phyloP scores from a whole-genome alignment of 805 yeast species.

The Kregervanrija delftensis region DNA sequence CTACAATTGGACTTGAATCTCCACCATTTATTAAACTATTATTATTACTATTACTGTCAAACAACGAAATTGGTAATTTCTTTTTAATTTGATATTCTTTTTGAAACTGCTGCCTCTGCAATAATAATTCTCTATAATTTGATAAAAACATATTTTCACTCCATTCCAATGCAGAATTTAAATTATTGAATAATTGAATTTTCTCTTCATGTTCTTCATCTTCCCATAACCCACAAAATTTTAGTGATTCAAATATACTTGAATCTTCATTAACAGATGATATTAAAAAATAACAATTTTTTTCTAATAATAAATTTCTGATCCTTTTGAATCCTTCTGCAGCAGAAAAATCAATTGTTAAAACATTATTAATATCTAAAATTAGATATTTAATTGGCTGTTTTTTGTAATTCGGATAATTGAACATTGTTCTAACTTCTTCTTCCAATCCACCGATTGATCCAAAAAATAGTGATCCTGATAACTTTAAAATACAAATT shows the following conservation, averaged over 20 bases:
- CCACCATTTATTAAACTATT: not conserved
- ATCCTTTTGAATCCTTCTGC: conserved; percentile 92
- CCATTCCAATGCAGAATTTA: conserved; percentile 92
- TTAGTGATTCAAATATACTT: conserved; percentile 59
- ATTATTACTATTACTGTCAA: conserved; percentile 3
- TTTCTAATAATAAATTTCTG: conserved; percentile 66
- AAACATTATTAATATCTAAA: conserved; percentile 78
- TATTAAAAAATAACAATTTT: conserved; percentile 63
- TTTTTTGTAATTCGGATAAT: conserved; percentile 38
- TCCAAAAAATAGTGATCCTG: conserved; percentile 90
- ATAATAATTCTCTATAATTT: conserved; percentile 39
- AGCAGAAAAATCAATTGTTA: conserved; percentile 84
- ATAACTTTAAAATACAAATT: conserved; percentile 77
- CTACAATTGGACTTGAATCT: conserved; percentile 19
- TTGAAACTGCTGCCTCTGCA: conserved; percentile 1
- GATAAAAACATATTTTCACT: conserved; percentile 86
- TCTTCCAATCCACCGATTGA: conserved; percentile 89
- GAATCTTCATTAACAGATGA: conserved; percentile 70
- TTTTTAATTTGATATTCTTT: conserved; percentile 5
- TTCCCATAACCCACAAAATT: conserved; percentile 78
- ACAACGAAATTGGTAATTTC: conserved; percentile 12
- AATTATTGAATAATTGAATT: conserved; percentile 63
- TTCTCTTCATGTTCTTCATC: conserved; percentile 36
- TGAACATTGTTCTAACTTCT: conserved; percentile 59
- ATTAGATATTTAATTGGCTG: conserved; percentile 75